Percentiles rank a stretch among this genome's conserved stretches.
phyloP scores from a whole-genome alignment of 2,329 filamentous ascomycete genomes.

The Fusarium chaquense region DNA sequence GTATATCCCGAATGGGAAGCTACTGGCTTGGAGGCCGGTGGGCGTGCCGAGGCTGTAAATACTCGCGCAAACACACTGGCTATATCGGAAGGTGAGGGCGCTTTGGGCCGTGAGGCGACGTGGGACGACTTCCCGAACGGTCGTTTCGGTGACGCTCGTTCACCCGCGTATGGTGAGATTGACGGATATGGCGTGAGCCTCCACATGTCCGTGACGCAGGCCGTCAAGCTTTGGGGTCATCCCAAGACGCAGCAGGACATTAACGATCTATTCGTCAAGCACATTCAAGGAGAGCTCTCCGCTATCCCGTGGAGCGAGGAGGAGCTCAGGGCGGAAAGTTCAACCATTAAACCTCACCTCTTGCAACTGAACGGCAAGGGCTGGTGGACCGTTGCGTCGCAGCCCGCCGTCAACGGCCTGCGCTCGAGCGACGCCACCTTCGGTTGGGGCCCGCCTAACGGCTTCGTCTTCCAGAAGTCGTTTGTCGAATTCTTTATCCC shows the following conservation, averaged over 20 bases:
- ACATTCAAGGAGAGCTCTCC: slow-evolving; percentile 81
- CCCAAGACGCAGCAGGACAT: slow-evolving; percentile 79
- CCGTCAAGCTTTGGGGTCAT: slow-evolving; percentile 85
- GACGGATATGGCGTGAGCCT: slow-evolving; percentile 98
- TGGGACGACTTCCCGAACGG: slow-evolving; percentile 99
- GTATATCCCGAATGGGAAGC: slow-evolving; percentile 76
- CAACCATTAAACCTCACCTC: slow-evolving; percentile 81
- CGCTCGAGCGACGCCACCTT: slow-evolving; percentile 82
- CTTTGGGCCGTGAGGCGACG: slow-evolving; percentile 90
- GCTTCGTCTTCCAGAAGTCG: slow-evolving; percentile 97
- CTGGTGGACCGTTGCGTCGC: slow-evolving; percentile 97
- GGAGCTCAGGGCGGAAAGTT: slow-evolving; percentile 84
- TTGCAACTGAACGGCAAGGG: slow-evolving; percentile 81
- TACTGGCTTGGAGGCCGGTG: slow-evolving; percentile 79
- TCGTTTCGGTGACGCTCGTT: slow-evolving; percentile 92
- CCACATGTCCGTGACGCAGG: slow-evolving; percentile 88
- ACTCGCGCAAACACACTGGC: slow-evolving; percentile 86
- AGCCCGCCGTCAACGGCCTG: slow-evolving; percentile 91
- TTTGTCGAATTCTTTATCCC: slow-evolving; percentile 98
- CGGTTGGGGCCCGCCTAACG: slow-evolving; percentile 92
- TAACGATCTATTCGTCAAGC: slow-evolving; percentile 80
- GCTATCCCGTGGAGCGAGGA: slow-evolving; percentile 97
- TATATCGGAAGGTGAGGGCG: slow-evolving; percentile 93
- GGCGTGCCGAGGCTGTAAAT: slow-evolving; percentile 80
- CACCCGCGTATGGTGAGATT: slow-evolving; percentile 94